Percentiles rank a stretch among this genome's conserved stretches.
phyloP scores from a whole-genome alignment of 495 filamentous ascomycete genomes.

The Xylaria longipes region DNA sequence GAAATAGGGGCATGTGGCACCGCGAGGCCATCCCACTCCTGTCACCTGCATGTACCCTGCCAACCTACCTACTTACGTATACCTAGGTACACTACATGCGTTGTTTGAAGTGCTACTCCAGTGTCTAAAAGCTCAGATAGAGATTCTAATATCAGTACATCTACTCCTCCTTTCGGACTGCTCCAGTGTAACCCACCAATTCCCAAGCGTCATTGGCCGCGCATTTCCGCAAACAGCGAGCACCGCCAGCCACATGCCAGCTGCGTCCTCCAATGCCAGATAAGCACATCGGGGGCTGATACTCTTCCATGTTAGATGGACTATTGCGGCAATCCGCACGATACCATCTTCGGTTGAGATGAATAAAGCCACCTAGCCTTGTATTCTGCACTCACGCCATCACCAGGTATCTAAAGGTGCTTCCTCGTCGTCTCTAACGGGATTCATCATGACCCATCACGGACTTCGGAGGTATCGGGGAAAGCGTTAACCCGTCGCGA shows the following conservation, averaged over 20 bases:
- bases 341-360: not conserved
- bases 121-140: not conserved
- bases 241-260: constrained; percentile 17
- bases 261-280: constrained; percentile 1
- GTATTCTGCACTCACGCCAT: not conserved
- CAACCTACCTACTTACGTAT: not conserved
- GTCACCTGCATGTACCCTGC: not conserved
- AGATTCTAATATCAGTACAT: not conserved
- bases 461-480: not conserved
- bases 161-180: not conserved
- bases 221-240: constrained; percentile 12
- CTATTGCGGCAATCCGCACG: not conserved
- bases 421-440: not conserved
- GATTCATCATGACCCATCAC: no score
- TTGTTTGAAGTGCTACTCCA: not conserved
- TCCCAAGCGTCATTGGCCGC: not conserved
- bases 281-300: not conserved
- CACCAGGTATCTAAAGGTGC: not conserved
- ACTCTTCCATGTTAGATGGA: not conserved
- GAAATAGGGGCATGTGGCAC: constrained; percentile 9
- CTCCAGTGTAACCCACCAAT: not conserved
- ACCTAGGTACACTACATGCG: not conserved
- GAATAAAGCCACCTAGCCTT: not conserved
- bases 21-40: not conserved
- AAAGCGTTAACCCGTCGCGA: not conserved